These are phyloP conservation scores for Xylariaceae sp. DNA, from an alignment of 2,329 filamentous ascomycete genomes.

Conservation along the genomic window DNA sequence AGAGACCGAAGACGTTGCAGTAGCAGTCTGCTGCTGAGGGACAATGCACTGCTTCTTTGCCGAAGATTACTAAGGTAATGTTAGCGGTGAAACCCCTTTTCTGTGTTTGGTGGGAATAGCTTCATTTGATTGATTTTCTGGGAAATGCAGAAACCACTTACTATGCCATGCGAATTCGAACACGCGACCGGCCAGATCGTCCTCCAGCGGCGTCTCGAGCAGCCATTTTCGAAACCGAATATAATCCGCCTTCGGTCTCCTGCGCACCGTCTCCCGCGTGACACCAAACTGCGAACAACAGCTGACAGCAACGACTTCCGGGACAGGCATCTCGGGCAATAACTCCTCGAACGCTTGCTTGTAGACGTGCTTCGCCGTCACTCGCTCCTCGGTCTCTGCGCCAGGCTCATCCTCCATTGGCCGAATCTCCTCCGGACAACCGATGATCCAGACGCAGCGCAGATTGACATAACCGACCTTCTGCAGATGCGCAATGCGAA, in stretches of 20 bases:
- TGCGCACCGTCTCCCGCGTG: slow-evolving; percentile 45
- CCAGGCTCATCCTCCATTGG: slow-evolving; percentile 36
- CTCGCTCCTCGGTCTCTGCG: slow-evolving; percentile 31
- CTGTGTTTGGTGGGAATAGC: neutral
- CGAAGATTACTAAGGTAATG: slow-evolving; percentile 51
- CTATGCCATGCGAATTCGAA: slow-evolving; percentile 64
- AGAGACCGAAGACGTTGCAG: slow-evolving; percentile 61
- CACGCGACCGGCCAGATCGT: slow-evolving; percentile 53
- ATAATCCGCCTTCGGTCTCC: slow-evolving; percentile 49
- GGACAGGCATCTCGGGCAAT: slow-evolving; percentile 39
- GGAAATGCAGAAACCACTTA: slow-evolving; percentile 35
- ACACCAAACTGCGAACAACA: slow-evolving; percentile 64
- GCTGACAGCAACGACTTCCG: slow-evolving; percentile 47
- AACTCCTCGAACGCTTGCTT: slow-evolving; percentile 40
- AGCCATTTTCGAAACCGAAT: slow-evolving; percentile 55
- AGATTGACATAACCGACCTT: slow-evolving; percentile 55
- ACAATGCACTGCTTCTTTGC: slow-evolving; percentile 53
- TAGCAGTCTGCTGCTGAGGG: slow-evolving; percentile 58
- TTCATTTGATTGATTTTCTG: neutral
- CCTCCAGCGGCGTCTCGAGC: slow-evolving; percentile 48
- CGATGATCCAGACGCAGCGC: slow-evolving; percentile 54
- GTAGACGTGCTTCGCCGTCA: slow-evolving; percentile 40
- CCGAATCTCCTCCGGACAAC: slow-evolving; percentile 47
- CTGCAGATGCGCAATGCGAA: slow-evolving; percentile 47
- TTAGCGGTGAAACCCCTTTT: neutral